These are phyloP conservation scores for Diaporthe batatas DNA, from an alignment of 2,329 filamentous ascomycete species.

Conservation along the genomic window DNA sequence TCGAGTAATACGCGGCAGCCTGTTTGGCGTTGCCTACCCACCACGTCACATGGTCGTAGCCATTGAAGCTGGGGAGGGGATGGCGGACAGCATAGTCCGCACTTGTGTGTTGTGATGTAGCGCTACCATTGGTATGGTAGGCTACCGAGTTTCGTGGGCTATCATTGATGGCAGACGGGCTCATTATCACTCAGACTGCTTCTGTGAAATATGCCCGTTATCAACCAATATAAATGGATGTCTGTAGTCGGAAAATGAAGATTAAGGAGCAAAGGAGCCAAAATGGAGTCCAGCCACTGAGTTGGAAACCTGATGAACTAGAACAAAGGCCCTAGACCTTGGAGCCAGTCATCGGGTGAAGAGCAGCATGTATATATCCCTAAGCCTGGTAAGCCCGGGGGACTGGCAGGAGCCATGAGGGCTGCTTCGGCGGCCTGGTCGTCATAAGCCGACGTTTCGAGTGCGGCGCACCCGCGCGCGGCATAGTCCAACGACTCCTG, in stretches of 20 bases:
- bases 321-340: background rate
- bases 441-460: conserved; percentile 38
- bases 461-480: conserved; percentile 11
- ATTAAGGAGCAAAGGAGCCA: background rate
- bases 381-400: background rate
- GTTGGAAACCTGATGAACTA: background rate
- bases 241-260: background rate
- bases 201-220: conserved; percentile 15
- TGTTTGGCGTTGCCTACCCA: conserved; percentile 98
- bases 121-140: conserved; percentile 46
- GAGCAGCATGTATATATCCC: conserved; percentile 38
- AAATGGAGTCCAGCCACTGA: background rate
- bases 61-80: conserved; percentile 73
- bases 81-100: conserved; percentile 68
- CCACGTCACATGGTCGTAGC: conserved; percentile 95
- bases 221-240: conserved; percentile 3
- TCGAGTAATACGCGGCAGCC: conserved; percentile 88
- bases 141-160: conserved; percentile 61
- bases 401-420: background rate
- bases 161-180: conserved; percentile 69
- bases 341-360: background rate
- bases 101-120: conserved; percentile 56
- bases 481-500: conserved; percentile 1
- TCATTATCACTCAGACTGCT: conserved; percentile 60
- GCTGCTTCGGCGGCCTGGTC: conserved; percentile 12